Evolutionary conservation across 148 eudicot genomes (phyloP), one percentile per base, ranked within the genome.

Genomic region (Chenopodium suecicum): DNA sequence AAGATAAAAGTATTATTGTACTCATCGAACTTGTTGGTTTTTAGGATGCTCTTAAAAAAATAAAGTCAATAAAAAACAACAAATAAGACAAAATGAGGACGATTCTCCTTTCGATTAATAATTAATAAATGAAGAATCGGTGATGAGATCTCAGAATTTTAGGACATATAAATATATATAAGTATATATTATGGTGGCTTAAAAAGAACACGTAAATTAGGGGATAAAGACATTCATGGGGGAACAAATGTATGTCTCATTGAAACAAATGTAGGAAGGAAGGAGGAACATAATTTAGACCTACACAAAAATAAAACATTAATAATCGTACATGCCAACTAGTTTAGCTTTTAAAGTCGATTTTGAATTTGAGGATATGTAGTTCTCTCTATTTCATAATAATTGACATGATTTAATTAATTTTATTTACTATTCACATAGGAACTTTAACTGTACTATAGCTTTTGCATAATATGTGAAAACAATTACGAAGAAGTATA

Each of bases 31-130:
- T 27, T 54, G 20, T 44, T 72, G 14, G 31, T 41, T 70, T 70
- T 27, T 25, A 50, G 37, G 77, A 25, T 56, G 27, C 44, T 65
- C 9, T 63, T 4, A 50, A 25, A 66, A 54, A 66, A 54, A 17
- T 19, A 17, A 17, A 60, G 47, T 60, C 22, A 78, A 46, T 54
- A 34, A 34, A 34, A 13, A 72, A 32, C 6, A 60, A 31, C 58
- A 80, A 9, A 44, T 8, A 73, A 60, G 78, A 73, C 71, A 73
- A 80, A 80, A 58, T 11, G 16, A 79, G 37, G 75, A 72, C 22
- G 14, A 1, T 6, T 66, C 17, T 25, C 34, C 4, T 31, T 23
- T 64, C 8, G 44, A 41, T 41, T 41, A 41, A 41, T 5, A 9
- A 80, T 69, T 34, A 17, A 80, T 29, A 31, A 32, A 34, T 14